A percentile compares a stretch with the other conserved stretches of the same genome.
phyloP scores from a whole-genome alignment of 1,139 yeast genomes.

The Scheffersomyces titani region DNA sequence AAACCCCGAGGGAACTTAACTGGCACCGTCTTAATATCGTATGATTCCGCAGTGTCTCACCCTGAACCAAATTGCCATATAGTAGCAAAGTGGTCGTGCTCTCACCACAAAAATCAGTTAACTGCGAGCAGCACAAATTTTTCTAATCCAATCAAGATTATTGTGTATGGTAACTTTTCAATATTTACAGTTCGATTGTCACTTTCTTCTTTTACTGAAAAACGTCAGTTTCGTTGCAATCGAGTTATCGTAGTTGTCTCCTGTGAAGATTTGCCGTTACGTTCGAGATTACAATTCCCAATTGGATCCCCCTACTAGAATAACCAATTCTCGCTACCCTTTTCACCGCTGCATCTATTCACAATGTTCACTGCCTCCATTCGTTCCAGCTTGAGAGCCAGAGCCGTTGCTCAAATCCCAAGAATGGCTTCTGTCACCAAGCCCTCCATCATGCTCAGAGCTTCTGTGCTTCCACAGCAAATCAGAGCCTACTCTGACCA shows the following conservation, averaged over 20 bases:
- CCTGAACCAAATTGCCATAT: not conserved
- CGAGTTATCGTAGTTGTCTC: not conserved
- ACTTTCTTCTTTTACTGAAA: not conserved
- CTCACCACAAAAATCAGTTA: not conserved
- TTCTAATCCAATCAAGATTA: not conserved
- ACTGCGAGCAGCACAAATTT: not conserved
- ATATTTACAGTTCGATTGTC: not conserved
- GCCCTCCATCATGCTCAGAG: constrained; percentile 17
- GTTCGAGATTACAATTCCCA: not conserved
- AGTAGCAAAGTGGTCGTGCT: not conserved
- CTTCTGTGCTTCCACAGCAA: constrained; percentile 20
- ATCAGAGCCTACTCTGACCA: constrained; percentile 75
- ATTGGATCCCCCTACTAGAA: not conserved
- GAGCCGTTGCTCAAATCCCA: constrained; percentile 30
- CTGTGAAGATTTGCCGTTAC: not conserved
- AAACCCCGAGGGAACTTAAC: not conserved
- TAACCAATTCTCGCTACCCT: not conserved
- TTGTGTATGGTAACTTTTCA: not conserved
- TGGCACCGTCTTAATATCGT: not conserved
- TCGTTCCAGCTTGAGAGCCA: constrained; percentile 56
- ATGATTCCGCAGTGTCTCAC: not conserved
- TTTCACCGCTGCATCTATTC: not conserved
- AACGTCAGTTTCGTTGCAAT: not conserved
- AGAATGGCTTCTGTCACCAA: constrained; percentile 27
- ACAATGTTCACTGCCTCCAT: constrained; percentile 50